Base-by-base conservation (phyloP, 306 rosid genomes). In the Bauhinia variegata region DNA sequence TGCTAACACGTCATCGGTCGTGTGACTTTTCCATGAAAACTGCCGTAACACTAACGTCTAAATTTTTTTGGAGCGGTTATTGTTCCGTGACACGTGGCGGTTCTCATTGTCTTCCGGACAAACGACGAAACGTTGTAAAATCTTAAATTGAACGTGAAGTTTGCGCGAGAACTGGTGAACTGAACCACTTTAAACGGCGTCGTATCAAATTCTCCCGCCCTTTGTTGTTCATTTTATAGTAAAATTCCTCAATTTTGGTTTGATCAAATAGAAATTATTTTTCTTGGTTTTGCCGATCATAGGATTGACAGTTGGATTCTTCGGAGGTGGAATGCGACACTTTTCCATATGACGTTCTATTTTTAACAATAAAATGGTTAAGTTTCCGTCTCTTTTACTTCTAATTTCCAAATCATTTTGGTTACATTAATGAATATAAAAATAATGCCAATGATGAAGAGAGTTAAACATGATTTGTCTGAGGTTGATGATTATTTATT, bases 1-100 rank as follows among this genome's bases (percentile, higher is more conserved):
- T 60, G 50, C 7, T 9, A 43, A 72, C 75, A 88, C 85, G 89
- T 85, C 96, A 85, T 83, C 79, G 63, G 54, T 76, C 73, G 64
- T 31, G 33, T 9, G 68, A 68, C 63, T 65, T 60, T n/a, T 57
- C 46, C 58, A 55, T 50, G 41, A 54, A 57, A 79, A 80, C 60
- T 69, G 80, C 84, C 81, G 82, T 63, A 60, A 78, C 52, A 49
- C 56, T 47, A 80, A 85, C 96, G 91, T 73, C 74, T 34, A 49
- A 48, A 71, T 8, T 11, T 51, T n/a, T 47, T 34, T 11, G 3
- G 37, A 33, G 38, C 46, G 8, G 66, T 44, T 51, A 60, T 60
- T 62, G 41, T 34, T 54, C 8, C 15, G 0, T 11, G 76, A 15
- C 92, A 84, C 87, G 86, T 80, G 90, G 73, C 79, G 1, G 0